Conservation (phyloP, 1,284 basidiomycete genomes). For the Tilletia setariae region DNA sequence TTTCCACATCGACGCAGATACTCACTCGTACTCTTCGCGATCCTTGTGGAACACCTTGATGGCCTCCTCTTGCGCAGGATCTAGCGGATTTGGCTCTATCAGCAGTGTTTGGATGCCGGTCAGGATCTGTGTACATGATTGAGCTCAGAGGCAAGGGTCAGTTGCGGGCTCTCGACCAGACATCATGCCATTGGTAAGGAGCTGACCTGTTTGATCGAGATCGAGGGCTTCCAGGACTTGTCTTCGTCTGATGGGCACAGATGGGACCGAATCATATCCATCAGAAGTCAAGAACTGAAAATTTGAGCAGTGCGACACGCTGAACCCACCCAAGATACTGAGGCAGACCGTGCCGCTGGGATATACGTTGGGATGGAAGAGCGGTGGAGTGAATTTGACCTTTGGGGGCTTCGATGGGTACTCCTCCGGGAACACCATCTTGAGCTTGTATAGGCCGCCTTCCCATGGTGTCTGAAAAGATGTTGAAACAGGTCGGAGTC, state of each 20-base stretch:
- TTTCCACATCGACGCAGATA: neutral
- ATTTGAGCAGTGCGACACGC: neutral
- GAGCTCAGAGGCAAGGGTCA: constrained; percentile 13
- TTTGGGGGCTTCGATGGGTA: constrained; percentile 95
- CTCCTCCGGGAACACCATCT: constrained; percentile 64
- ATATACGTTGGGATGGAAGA: constrained; percentile 98
- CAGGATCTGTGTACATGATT: constrained; percentile 66
- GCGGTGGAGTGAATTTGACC: constrained; percentile 92
- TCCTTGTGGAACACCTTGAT: constrained; percentile 89
- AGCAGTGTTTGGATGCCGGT: constrained; percentile 91
- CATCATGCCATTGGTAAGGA: neutral
- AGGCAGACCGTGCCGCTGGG: constrained; percentile 97
- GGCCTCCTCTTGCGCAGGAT: constrained; percentile 94
- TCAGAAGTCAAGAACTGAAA: neutral
- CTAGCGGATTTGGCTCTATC: constrained; percentile 88
- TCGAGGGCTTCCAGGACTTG: constrained; percentile 97
- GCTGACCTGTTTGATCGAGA: constrained; percentile 93
- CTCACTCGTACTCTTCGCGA: constrained; percentile 46
- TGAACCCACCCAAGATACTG: constrained; percentile 68
- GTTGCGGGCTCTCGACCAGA: neutral
- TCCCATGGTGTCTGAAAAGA: constrained; percentile 84
- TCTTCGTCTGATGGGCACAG: constrained; percentile 70
- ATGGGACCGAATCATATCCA: neutral
- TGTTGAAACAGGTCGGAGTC: neutral
- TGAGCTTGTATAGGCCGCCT: constrained; percentile 85